Conservation (phyloP, 1,284 basidiomycete species). For the Apiotrichum laibachii region DNA sequence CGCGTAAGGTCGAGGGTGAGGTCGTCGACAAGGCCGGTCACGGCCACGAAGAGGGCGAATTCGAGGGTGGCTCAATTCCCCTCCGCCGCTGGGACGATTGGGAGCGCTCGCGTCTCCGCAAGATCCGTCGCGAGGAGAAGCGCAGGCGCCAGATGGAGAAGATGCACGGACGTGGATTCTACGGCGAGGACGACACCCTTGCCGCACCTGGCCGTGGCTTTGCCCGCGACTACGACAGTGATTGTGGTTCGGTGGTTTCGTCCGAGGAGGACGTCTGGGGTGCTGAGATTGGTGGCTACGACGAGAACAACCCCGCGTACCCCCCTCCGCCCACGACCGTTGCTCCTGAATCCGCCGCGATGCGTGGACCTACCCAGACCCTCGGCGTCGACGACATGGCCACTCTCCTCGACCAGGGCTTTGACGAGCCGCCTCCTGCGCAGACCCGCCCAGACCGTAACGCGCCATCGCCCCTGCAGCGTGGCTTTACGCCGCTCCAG, state of each 20-base stretch:
- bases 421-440: conserved; percentile 62
- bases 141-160: conserved; percentile 75
- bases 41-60: conserved; percentile 62
- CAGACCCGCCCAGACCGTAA: conserved; percentile 24
- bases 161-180: conserved; percentile 54
- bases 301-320: conserved; percentile 73
- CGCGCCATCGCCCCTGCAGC: conserved; percentile 31
- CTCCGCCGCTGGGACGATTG: conserved; percentile 98
- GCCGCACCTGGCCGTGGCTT: conserved; percentile 40
- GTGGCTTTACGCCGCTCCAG: conserved; percentile 5
- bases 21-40: conserved; percentile 59
- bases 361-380: conserved; percentile 57
- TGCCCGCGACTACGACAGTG: conserved; percentile 47
- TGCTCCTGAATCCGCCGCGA: conserved; percentile 54
- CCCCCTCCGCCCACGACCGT: conserved; percentile 79
- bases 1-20: conserved; percentile 94
- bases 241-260: conserved; percentile 70
- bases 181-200: conserved; percentile 49
- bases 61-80: conserved; percentile 67
- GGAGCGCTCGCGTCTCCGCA: conserved; percentile 94
- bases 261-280: conserved; percentile 94
- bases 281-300: conserved; percentile 63
- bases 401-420: conserved; percentile 82
- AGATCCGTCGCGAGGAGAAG: conserved; percentile 83
- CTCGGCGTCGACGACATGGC: conserved; percentile 69